Percentiles rank a stretch among this genome's conserved stretches.
Evolutionary conservation across 2,329 filamentous ascomycete genomes (phyloP).

Genomic region (Lasiodiplodia hormozganensis): DNA sequence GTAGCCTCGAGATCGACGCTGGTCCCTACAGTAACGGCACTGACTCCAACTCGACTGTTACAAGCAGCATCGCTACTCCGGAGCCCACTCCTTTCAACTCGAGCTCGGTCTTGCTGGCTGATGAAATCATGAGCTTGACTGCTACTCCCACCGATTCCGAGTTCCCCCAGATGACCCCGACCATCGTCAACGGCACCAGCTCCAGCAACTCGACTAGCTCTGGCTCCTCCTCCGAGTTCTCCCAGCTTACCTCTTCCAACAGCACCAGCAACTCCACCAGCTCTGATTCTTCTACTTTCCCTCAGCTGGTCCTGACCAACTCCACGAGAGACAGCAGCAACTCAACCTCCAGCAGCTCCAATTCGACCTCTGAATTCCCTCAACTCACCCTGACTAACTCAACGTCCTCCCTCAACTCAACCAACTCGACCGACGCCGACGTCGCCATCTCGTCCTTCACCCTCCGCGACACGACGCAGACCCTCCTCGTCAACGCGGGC

Average conservation of each 20-base stretch:
- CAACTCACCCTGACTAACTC: neutral
- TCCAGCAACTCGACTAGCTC: neutral
- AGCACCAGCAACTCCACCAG: neutral
- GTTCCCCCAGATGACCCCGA: neutral
- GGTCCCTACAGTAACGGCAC: constrained; percentile 13
- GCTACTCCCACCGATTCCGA: neutral
- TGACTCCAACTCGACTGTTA: neutral
- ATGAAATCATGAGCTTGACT: neutral
- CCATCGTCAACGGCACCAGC: neutral
- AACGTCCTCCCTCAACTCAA: neutral
- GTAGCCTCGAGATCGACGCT: neutral
- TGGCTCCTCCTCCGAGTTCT: neutral
- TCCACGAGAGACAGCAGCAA: neutral
- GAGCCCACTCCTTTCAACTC: neutral
- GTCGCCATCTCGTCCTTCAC: neutral
- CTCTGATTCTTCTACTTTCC: neutral
- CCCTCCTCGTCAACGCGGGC: constrained; percentile 2
- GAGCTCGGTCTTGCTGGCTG: too few species aligned
- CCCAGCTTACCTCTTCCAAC: neutral
- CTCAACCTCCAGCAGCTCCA: neutral
- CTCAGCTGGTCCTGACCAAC: neutral
- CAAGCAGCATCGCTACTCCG: neutral
- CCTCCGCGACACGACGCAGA: constrained; percentile 9
- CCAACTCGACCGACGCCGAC: neutral
- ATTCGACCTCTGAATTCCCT: neutral